Percentiles rank a stretch among this genome's conserved stretches.
Evolutionary conservation across 2,329 filamentous ascomycete genomes (phyloP).

Genomic region (Monosporascus cannonballus): DNA sequence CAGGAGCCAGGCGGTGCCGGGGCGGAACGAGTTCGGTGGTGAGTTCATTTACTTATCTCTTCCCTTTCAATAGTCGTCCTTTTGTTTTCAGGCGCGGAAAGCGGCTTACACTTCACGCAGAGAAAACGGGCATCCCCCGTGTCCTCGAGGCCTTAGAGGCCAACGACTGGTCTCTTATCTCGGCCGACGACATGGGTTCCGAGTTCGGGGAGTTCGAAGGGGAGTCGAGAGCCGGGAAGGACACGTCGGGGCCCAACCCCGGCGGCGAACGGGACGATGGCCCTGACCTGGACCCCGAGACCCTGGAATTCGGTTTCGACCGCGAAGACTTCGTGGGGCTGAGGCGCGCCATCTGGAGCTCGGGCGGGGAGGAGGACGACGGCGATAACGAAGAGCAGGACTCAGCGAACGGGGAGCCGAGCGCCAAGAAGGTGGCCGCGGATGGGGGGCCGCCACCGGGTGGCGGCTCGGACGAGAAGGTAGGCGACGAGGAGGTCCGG

Average conservation of each 20-base stretch:
- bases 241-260: not conserved
- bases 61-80: not conserved
- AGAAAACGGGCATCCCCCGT: slow-evolving; percentile 53
- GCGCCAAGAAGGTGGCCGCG: slow-evolving; percentile 8
- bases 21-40: slow-evolving; percentile 56
- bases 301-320: slow-evolving; percentile 47
- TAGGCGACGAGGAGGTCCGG: slow-evolving; percentile 46
- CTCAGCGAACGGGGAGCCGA: slow-evolving; percentile 12
- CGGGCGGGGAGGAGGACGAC: slow-evolving; percentile 21
- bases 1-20: slow-evolving; percentile 30
- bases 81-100: not conserved
- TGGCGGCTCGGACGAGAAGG: slow-evolving; percentile 24
- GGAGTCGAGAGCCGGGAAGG: slow-evolving; percentile 15
- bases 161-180: slow-evolving; percentile 53
- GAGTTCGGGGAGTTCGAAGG: slow-evolving; percentile 30
- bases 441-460: slow-evolving; percentile 12
- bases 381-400: slow-evolving; percentile 1
- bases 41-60: slow-evolving; percentile 15
- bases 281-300: slow-evolving; percentile 36
- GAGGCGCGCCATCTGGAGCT: slow-evolving; percentile 44
- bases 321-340: slow-evolving; percentile 46
- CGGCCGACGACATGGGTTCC: slow-evolving; percentile 24
- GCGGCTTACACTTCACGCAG: slow-evolving; percentile 26
- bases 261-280: slow-evolving; percentile 23
- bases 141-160: slow-evolving; percentile 56